Conservation (phyloP, 2,329 filamentous ascomycete genomes). For the Colletotrichum coccodes region DNA sequence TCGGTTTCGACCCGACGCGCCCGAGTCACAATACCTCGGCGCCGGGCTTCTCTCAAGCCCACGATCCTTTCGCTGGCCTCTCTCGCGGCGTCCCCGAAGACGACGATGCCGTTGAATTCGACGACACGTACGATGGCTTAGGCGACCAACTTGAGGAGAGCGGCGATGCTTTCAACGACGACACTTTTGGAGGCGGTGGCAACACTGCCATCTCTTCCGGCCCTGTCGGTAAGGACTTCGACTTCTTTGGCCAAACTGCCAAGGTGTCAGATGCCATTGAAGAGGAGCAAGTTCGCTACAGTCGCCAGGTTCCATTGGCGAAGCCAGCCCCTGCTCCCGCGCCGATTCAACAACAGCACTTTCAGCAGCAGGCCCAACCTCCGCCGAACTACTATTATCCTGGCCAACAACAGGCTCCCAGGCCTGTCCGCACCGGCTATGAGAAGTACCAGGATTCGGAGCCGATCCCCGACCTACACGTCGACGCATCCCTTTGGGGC, state of each 20-base stretch:
- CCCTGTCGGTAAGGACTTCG: constrained; percentile 89
- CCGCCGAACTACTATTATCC: constrained; percentile 43
- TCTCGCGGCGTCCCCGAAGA: constrained; percentile 71
- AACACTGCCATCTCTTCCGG: constrained; percentile 51
- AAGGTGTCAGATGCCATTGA: constrained; percentile 86
- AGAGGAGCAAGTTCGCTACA: constrained; percentile 89
- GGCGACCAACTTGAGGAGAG: constrained; percentile 91
- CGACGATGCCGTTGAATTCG: constrained; percentile 78
- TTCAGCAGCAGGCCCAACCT: constrained; percentile 22
- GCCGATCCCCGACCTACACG: constrained; percentile 88
- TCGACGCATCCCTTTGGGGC: constrained; percentile 94
- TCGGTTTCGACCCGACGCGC: constrained; percentile 81
- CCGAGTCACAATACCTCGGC: constrained; percentile 75
- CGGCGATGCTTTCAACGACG: constrained; percentile 95
- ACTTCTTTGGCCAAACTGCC: constrained; percentile 94
- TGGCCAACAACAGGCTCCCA: constrained; percentile 50
- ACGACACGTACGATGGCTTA: constrained; percentile 96
- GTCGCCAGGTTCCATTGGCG: constrained; percentile 74
- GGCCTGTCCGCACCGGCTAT: constrained; percentile 81
- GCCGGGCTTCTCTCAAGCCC: constrained; percentile 82
- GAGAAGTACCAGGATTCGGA: constrained; percentile 86
- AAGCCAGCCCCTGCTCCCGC: constrained; percentile 45
- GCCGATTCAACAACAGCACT: constrained; percentile 41
- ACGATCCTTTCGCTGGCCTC: constrained; percentile 90
- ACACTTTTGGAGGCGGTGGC: constrained; percentile 77